Base-by-base conservation (phyloP, 805 yeast species). In the Yamadazyma ubonensis region DNA sequence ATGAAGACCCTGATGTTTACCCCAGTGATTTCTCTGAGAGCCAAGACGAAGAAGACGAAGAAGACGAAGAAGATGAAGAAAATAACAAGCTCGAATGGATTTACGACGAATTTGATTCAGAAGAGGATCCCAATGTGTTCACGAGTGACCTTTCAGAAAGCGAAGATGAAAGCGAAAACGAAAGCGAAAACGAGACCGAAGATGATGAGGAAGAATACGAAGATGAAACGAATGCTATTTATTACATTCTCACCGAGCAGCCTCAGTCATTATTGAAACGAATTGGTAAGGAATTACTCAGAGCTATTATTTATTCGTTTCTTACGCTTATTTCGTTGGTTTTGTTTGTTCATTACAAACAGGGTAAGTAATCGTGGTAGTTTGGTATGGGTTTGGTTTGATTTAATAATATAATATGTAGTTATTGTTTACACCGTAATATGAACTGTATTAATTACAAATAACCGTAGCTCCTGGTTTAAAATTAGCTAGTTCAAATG, bases 291-390 rank as follows among this genome's bases (percentile, higher is more conserved):
- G 73, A 67, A 45, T 42, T 50, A 10, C 54, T 50, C 5, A 67
- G 62, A 44, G 73, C 67, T 10, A 34, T 55, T 6, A 25, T 59
- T 8, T 67, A 67, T 42, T 62, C 51, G 4, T 27, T 52, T 8
- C 63, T 58, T 2, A 63, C 71, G 6, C 48, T 67, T 17, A 39
- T 56, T 8, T 69, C 65, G 1, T 51, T 67, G 36, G 70, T 67
- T n/a, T 45, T 55, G 5, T 67, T 64, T 49, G 71, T 71, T 12
- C 51, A 61, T 29, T 48, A 48, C 14, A 12, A 12, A 18, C 18
- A 21, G 12, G 21, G 18, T 21, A 28, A 36, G 33, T 21, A 14
- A 33, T 33, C 8, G 19, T 10, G 26, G 4, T 4, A 5, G 9
- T 6, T 23, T 27, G 17, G 30, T 27, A 7, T 27, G 30, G 30